phyloP scores from a whole-genome alignment of 148 eudicot genomes.

The Rhododendron vialii region DNA sequence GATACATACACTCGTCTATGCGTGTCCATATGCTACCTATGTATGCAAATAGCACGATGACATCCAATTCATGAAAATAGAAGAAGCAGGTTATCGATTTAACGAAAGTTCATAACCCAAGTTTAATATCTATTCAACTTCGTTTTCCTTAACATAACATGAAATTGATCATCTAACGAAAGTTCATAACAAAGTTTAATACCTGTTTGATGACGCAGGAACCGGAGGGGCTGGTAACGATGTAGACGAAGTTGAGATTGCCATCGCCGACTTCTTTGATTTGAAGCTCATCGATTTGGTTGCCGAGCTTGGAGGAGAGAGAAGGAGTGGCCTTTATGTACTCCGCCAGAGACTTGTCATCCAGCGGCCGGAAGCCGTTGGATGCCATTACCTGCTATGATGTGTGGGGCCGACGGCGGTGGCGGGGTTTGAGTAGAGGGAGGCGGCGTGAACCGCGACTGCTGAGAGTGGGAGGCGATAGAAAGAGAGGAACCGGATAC shows the following conservation, averaged over 20 bases:
- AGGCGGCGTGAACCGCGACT: constrained; percentile 1
- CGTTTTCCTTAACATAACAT: neutral
- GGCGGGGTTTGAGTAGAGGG: neutral
- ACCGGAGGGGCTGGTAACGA: constrained; percentile 42
- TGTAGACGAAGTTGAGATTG: constrained; percentile 88
- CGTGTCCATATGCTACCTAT: neutral
- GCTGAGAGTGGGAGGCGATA: neutral
- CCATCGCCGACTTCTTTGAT: constrained; percentile 96
- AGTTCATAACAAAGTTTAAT: neutral
- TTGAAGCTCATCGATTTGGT: constrained; percentile 34
- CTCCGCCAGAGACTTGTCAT: constrained; percentile 64
- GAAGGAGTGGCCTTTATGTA: constrained; percentile 74
- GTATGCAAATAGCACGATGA: neutral
- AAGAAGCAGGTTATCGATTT: neutral
- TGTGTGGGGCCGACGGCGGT: neutral
- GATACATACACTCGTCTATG: too few species aligned
- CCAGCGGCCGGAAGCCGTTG: constrained; percentile 50
- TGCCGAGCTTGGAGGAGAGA: constrained; percentile 52
- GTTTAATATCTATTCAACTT: neutral
- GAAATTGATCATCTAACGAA: neutral
- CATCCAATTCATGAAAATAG: neutral
- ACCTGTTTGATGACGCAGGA: constrained; percentile 85
- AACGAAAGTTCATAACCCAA: neutral
- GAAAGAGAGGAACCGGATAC: neutral
- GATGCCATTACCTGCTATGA: constrained; percentile 25